Conservation (phyloP, 2,329 filamentous ascomycete genomes). For the Trichoderma sp. region DNA sequence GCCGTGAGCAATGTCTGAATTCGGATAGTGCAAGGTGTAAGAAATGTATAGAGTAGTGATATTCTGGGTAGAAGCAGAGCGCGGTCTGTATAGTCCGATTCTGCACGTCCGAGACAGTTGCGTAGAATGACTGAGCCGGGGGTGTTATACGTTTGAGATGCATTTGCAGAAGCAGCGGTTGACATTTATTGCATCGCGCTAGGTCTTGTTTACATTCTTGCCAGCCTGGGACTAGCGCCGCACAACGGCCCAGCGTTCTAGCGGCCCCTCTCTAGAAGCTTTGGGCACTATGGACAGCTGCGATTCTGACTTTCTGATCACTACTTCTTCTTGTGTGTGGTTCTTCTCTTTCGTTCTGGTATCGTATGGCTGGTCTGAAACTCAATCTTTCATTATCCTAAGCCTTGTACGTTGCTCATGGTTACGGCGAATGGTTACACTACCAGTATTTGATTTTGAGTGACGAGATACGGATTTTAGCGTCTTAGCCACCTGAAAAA, state of each 20-base stretch:
- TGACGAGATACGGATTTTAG: not conserved
- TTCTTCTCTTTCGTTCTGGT: not conserved
- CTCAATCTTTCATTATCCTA: no score
- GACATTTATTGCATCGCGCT: constrained; percentile 21
- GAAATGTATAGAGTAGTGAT: constrained; percentile 1
- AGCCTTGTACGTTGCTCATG: not conserved
- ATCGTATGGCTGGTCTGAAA: not conserved
- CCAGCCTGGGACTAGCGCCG: constrained; percentile 23
- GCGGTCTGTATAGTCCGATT: not conserved
- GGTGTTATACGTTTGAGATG: constrained; percentile 1
- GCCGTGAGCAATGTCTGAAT: not conserved
- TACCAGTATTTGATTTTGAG: not conserved
- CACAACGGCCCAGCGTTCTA: not conserved
- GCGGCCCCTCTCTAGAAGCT: not conserved
- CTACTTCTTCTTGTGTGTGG: not conserved
- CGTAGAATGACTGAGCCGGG: constrained; percentile 9
- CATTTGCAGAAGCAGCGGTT: not conserved
- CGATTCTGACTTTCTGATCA: not conserved
- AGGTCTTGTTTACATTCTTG: constrained; percentile 27
- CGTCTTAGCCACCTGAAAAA: not conserved
- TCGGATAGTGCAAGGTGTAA: not conserved
- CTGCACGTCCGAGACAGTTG: not conserved
- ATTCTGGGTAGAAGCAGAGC: not conserved
- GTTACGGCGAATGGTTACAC: not conserved
- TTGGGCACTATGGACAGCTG: not conserved